phyloP scores from a whole-genome alignment of 129 eudicot genomes.

The Rutidosis leptorrhynchoides region DNA sequence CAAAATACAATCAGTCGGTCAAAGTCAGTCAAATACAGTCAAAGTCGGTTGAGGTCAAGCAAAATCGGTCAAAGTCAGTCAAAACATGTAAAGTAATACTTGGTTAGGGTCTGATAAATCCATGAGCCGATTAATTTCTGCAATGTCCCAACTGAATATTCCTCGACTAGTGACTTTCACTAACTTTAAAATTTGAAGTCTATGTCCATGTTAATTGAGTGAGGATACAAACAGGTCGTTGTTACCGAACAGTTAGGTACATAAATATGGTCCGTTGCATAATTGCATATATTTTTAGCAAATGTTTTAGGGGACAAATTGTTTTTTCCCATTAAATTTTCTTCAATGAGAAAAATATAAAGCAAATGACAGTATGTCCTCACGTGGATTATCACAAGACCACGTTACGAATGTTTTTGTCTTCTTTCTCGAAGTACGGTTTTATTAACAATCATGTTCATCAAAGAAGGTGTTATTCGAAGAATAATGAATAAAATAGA shows the following conservation, averaged over 20 bases:
- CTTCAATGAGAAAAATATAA: not conserved
- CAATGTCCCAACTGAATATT: no score
- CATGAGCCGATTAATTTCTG: no score
- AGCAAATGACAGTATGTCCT: conserved; percentile 23
- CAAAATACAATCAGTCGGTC: no score
- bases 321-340: conserved; percentile 23
- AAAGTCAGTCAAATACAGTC: no score
- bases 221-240: conserved; percentile 2
- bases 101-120: no score
- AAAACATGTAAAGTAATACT: no score
- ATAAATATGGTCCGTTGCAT: not conserved
- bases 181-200: not conserved
- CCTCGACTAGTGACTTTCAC: no score
- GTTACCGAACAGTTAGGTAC: not conserved
- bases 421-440: conserved; percentile 15
- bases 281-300: conserved; percentile 17
- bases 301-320: conserved; percentile 18
- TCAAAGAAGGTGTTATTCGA: not conserved
- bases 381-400: conserved; percentile 32
- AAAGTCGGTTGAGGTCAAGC: no score
- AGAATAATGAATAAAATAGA: not conserved
- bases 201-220: not conserved
- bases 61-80: no score
- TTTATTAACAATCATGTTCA: conserved; percentile 11
- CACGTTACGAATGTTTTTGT: conserved; percentile 39